Evolutionary conservation across 83 land plant genomes (phyloP).

Genomic region (Picea abies): DNA sequence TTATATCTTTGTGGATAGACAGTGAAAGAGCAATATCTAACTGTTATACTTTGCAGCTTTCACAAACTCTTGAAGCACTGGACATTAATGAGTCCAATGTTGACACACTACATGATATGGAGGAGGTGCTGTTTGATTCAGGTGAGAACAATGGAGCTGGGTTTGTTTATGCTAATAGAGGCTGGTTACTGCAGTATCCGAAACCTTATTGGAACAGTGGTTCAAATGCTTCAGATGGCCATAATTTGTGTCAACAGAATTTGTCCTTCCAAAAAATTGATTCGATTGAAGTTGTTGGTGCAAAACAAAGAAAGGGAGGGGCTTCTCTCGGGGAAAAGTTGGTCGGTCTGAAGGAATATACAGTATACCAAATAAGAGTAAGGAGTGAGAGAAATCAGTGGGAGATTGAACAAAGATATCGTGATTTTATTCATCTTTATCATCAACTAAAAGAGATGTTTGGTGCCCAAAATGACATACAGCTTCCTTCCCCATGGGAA

Average conservation of each 20-base stretch:
- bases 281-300: conserved; percentile 88
- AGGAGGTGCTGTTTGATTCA: conserved; percentile 78
- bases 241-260: conserved; percentile 18
- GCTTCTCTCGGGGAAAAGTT: conserved; percentile 87
- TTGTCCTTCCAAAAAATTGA: conserved; percentile 43
- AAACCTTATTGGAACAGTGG: conserved; percentile 55
- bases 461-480: conserved; percentile 40
- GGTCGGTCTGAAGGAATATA: conserved; percentile 92
- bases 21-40: not conserved
- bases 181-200: conserved; percentile 19
- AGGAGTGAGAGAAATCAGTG: conserved; percentile 66
- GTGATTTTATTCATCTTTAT: conserved; percentile 84
- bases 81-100: conserved; percentile 57
- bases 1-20: not conserved
- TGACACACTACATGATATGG: conserved; percentile 93
- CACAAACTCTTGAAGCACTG: conserved; percentile 33
- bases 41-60: conserved; percentile 13
- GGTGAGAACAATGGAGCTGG: conserved; percentile 39
- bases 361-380: conserved; percentile 77
- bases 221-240: conserved; percentile 63
- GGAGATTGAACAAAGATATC: conserved; percentile 91
- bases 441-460: conserved; percentile 55
- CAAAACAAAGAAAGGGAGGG: conserved; percentile 84
- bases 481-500: conserved; percentile 85
- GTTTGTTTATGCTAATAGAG: conserved; percentile 22